Base-by-base conservation (phyloP, 2,329 filamentous ascomycete genomes). In the Didymella segeticola region DNA sequence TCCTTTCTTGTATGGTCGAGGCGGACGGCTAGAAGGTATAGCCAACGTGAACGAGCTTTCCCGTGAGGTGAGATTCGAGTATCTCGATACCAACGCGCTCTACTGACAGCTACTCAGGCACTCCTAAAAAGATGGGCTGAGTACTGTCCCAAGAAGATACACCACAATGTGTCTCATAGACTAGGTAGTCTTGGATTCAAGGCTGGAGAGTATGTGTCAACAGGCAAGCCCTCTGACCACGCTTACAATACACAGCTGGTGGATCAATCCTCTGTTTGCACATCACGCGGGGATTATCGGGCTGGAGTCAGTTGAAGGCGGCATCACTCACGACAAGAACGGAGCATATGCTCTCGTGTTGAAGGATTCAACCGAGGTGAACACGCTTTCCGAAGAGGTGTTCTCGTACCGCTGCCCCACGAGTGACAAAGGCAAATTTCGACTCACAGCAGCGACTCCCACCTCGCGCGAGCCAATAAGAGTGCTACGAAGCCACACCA, bases 241-340 rank as follows among this genome's bases (percentile, higher is more conserved):
- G 22, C 51, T 53, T 1, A 53, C 27, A 25, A 3, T n/a, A 8
- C 29, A 19, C 17, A 81, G 79, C 23, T 82, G 79, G 79, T 82
- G 79, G 79, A 78, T 82, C 57, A 79, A 75, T 43, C 59, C 76
- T 20, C 63, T 80, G 12, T 80, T 80, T 53, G 79, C 79, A 6
- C 75, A 77, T 36, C 73, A 76, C 26, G 78, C 74, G 39, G 79
- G 79, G 34, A 80, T 82, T 39, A 79, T 81, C 52, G 77, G 80
- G 49, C 66, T 72, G 25, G 68, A 69, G 15, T 69, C 72, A n/a
- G 64, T 72, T 1, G 67, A 76, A 14, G 78, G 78, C 12, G 74
- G 78, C 3, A 77, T 79, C 23, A 75, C 75, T 7, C 71, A 67
- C 22, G 76, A 80, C 56, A 66, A 69, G 15, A 45, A 72, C 20